A percentile compares a stretch with the other conserved stretches of the same genome.
phyloP scores from a whole-genome alignment of 345 rosid genomes.

The Stellera chamaejasme region DNA sequence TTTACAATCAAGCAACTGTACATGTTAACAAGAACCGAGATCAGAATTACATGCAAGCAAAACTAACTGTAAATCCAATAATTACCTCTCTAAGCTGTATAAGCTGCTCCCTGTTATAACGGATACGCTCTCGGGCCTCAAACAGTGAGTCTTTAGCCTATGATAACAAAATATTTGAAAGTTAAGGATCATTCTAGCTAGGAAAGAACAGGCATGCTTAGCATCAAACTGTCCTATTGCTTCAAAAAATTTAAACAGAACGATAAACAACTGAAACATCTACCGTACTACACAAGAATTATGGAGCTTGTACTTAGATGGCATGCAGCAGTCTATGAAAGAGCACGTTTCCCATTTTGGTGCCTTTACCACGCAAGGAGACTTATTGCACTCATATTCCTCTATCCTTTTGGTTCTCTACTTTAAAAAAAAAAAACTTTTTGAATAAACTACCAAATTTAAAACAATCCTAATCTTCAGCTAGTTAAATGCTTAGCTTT shows the following conservation, averaged over 20 bases:
- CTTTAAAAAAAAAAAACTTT: no score
- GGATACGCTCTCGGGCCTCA: slow-evolving; percentile 55
- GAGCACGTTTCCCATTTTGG: no score
- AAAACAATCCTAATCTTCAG: no score
- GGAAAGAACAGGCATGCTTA: slow-evolving; percentile 2
- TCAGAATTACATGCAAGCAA: slow-evolving; percentile 5
- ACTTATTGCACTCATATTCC: no score
- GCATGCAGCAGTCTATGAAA: no score
- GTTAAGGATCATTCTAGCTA: not conserved
- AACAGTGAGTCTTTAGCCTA: slow-evolving; percentile 63
- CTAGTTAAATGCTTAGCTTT: no score
- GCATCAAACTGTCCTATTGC: not conserved
- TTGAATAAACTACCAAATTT: no score
- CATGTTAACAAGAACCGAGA: no score
- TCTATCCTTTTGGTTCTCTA: no score
- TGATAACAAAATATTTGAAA: slow-evolving; percentile 13
- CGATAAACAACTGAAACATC: not conserved
- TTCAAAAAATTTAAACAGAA: not conserved
- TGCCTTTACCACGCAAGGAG: no score
- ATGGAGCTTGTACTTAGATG: no score
- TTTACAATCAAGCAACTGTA: not conserved
- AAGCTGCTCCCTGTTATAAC: slow-evolving; percentile 64
- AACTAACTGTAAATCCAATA: not conserved
- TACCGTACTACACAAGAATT: not conserved
- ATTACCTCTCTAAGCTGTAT: slow-evolving; percentile 63